Evolutionary conservation across 2,329 filamentous ascomycete species (phyloP).

Genomic region (Pseudogymnoascus sp.): DNA sequence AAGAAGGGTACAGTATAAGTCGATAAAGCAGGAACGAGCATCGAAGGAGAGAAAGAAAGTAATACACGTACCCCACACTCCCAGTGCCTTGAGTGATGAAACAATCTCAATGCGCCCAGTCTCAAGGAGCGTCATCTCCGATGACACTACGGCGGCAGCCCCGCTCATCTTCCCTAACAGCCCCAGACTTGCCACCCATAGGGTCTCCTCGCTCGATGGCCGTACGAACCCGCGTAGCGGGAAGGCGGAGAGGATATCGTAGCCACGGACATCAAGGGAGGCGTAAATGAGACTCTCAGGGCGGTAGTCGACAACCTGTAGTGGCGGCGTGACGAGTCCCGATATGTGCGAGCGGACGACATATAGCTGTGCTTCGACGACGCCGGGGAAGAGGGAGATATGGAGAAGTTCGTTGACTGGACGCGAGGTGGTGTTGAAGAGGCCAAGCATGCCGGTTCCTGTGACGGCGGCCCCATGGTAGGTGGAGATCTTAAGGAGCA

Average conservation of each 20-base stretch:
- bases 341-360: constrained; percentile 65
- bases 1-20: not conserved
- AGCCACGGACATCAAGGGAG: constrained; percentile 57
- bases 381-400: constrained; percentile 66
- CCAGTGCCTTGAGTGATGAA: constrained; percentile 71
- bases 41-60: not conserved
- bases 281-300: constrained; percentile 50
- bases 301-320: constrained; percentile 33
- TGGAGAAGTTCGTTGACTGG: constrained; percentile 61
- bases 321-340: constrained; percentile 51
- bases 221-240: constrained; percentile 51
- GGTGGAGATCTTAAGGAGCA: constrained; percentile 68
- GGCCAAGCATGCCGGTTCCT: constrained; percentile 68
- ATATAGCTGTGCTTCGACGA: constrained; percentile 51
- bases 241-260: constrained; percentile 75
- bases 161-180: constrained; percentile 86
- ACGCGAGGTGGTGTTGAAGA: constrained; percentile 71
- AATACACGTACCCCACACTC: constrained; percentile 52
- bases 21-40: not conserved
- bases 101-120: constrained; percentile 58
- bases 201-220: constrained; percentile 29
- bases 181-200: constrained; percentile 63
- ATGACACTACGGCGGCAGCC: constrained; percentile 63
- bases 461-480: constrained; percentile 61
- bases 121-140: constrained; percentile 48